Evolutionary conservation across 306 rosid species (phyloP), one percentile per base, ranked within the genome.

Genomic region (Prosopis cineraria): DNA sequence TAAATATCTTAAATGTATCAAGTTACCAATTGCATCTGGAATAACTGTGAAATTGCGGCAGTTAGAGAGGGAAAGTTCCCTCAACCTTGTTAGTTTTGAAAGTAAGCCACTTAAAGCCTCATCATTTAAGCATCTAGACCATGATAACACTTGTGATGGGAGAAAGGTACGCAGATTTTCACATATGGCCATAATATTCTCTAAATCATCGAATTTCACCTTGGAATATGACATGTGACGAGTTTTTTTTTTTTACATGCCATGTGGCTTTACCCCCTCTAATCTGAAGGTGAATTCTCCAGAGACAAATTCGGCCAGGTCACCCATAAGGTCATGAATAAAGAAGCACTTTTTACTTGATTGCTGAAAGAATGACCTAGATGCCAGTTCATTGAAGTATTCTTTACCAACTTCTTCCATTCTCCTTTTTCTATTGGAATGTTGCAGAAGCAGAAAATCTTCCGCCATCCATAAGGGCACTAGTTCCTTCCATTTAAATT

Each of bases 381-480:
- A 47, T 24, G n/a, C 33, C 13, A 83, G 43, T 2, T 79, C 87
- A 34, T 52, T 43, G 19, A 70, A 47, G 52, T 69, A 79, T 64
- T 75, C 71, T 10, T 31, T 24, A n/a, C 78, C 80, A 19, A 82
- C 33, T 2, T 67, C 72, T 68, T 82, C 85, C 68, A 75, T 19
- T 34, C 48, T 70, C 7, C 2, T 5, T 24, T 53, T 68, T 10
- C 12, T 56, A 7, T 20, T 36, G 2, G 77, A 31, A 37, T 73
- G 56, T 13, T 48, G 63, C 11, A 83, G 47, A 12, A 79, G 63
- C 11, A 83, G 47, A 11, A 79, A 30, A 16, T 76, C 81, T 40
- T 83, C 74, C 30, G 84, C 84, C 80, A 75, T 75, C 84, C 81
- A 83, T 19, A 74, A 50, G 20, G 3, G 19, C 27, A 83, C 41